phyloP scores from a whole-genome alignment of 1,284 basidiomycete genomes.

The Boletus semigastroideus region DNA sequence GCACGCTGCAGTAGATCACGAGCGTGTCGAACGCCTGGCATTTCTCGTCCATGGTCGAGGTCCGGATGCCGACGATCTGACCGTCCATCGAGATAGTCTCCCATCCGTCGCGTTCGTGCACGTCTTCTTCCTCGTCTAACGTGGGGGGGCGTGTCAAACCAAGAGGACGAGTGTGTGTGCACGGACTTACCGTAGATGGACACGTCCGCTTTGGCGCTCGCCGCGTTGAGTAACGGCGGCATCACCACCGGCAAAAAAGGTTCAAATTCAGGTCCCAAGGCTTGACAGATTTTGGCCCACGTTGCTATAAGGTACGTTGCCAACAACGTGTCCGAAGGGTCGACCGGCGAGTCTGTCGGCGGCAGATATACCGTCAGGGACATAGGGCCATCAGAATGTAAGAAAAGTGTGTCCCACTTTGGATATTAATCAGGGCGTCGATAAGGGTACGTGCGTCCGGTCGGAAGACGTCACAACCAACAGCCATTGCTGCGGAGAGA shows the following conservation, averaged over 20 bases:
- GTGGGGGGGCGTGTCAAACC: neutral
- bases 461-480: constrained; percentile 75
- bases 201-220: constrained; percentile 77
- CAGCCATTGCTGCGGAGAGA: constrained; percentile 70
- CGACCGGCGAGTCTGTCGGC: constrained; percentile 55
- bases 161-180: neutral
- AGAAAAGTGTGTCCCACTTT: constrained; percentile 49
- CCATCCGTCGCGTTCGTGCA: constrained; percentile 68
- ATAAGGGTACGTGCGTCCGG: constrained; percentile 70
- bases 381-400: neutral
- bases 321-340: constrained; percentile 65
- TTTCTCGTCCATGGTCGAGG: constrained; percentile 82
- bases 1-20: constrained; percentile 74
- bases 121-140: constrained; percentile 53
- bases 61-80: constrained; percentile 67
- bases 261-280: constrained; percentile 77
- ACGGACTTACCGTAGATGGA: constrained; percentile 62
- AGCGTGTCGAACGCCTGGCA: constrained; percentile 85
- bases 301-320: constrained; percentile 72
- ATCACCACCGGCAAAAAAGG: constrained; percentile 83
- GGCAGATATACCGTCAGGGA: neutral
- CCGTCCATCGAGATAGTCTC: constrained; percentile 76
- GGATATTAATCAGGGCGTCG: constrained; percentile 73
- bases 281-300: constrained; percentile 80
- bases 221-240: constrained; percentile 72